Percentiles rank a stretch among this genome's conserved stretches.
phyloP scores from a whole-genome alignment of 2,329 filamentous ascomycete species.

The Ceratocystis albifundus region DNA sequence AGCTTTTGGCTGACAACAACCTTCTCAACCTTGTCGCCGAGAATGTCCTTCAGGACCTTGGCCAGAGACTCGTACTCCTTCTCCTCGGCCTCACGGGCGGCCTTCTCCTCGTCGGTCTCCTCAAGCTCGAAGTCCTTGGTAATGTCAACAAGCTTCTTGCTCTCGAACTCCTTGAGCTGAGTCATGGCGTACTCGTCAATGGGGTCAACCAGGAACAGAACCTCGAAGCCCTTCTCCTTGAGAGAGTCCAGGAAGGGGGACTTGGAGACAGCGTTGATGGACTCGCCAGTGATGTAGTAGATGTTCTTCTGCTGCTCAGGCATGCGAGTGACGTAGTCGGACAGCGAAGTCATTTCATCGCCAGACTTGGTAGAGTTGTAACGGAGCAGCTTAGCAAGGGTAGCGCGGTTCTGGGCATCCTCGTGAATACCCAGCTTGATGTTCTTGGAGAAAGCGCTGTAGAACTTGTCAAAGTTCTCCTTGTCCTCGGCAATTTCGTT shows the following conservation, averaged over 20 bases:
- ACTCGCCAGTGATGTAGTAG: slow-evolving; percentile 99
- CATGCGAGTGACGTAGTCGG: slow-evolving; percentile 98
- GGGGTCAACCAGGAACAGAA: slow-evolving; percentile 97
- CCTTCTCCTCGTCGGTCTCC: slow-evolving; percentile 99
- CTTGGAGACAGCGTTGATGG: slow-evolving; percentile 93
- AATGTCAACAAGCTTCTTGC: slow-evolving; percentile 99
- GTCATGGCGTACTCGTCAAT: slow-evolving; percentile 99
- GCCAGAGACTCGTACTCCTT: slow-evolving; percentile 93
- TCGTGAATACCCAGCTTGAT: slow-evolving; percentile 99
- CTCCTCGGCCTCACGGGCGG: slow-evolving; percentile 84
- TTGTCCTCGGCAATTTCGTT: slow-evolving; percentile 98
- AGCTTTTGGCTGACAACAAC: slow-evolving; percentile 98
- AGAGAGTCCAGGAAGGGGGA: slow-evolving; percentile 98
- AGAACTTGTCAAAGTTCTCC: slow-evolving; percentile 99
- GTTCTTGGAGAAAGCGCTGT: slow-evolving; percentile 99
- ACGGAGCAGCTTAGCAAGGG: slow-evolving; percentile 94
- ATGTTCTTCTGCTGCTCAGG: slow-evolving; percentile 99
- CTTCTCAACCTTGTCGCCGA: slow-evolving; percentile 99
- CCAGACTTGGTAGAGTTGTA: slow-evolving; percentile 99
- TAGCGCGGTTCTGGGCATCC: slow-evolving; percentile 89
- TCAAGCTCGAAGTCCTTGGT: slow-evolving; percentile 99
- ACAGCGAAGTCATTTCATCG: slow-evolving; percentile 85
- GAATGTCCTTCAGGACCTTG: slow-evolving; percentile 97
- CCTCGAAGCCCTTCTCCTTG: slow-evolving; percentile 98
- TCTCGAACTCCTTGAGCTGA: slow-evolving; percentile 98